Evolutionary conservation across 179 eudicot genomes (phyloP).

Genomic region (Heliamphora pulchella): DNA sequence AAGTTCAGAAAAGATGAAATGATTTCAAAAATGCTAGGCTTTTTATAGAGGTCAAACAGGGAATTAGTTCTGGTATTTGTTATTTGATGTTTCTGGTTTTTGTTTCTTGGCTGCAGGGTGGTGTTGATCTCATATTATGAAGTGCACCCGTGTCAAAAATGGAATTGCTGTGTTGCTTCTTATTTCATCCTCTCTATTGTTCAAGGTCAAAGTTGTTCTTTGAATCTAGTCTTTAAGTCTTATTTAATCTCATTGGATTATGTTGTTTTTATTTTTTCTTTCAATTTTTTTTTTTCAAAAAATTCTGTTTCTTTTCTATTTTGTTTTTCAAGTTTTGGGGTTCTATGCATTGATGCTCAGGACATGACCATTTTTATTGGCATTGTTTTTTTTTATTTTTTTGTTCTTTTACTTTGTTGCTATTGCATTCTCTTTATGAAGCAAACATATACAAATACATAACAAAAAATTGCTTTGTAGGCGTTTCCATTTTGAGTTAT

Average conservation of each 20-base stretch:
- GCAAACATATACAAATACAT: background rate
- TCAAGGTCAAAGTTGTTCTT: background rate
- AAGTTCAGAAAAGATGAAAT: too few species aligned
- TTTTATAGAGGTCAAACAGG: too few species aligned
- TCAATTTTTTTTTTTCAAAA: too few species aligned
- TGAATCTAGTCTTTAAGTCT: background rate
- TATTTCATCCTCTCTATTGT: background rate
- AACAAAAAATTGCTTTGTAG: background rate
- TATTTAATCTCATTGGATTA: background rate
- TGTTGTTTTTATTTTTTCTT: too few species aligned
- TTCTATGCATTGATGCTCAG: background rate
- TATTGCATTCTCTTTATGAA: slow-evolving; percentile 1
- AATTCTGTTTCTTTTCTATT: background rate
- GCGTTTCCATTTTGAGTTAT: background rate
- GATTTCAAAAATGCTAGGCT: too few species aligned
- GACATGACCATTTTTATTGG: background rate
- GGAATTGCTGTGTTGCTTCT: background rate
- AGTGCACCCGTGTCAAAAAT: background rate
- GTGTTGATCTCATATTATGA: slow-evolving; percentile 11
- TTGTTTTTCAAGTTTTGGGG: background rate
- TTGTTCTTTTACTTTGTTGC: background rate
- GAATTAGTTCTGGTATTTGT: background rate
- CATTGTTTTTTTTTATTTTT: background rate
- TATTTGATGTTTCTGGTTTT: background rate
- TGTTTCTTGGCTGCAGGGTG: slow-evolving; percentile 17